Base-by-base conservation (phyloP, 2,329 filamentous ascomycete genomes). In the Alternaria sp. region DNA sequence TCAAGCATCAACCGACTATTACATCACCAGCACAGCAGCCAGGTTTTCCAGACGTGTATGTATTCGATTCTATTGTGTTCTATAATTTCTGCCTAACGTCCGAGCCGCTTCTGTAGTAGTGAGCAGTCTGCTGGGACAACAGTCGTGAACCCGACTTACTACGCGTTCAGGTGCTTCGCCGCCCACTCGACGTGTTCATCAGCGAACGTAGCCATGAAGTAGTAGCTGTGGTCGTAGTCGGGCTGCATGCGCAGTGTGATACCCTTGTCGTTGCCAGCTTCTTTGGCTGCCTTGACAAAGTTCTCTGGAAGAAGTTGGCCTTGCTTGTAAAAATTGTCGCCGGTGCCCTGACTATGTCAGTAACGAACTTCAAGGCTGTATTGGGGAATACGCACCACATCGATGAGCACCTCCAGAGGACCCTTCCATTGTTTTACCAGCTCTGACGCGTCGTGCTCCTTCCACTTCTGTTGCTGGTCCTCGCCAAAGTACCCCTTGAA, bases 141-240 rank as follows among this genome's bases (percentile, higher is more conserved):
- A 49, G 36, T 48, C 55, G 34, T 50, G 42, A 34, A n/a, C 31
- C 41, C 37, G 17, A 76, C 76, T 67, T 75, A 77, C 75, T 86
- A 87, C 73, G 80, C 82, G 70, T 86, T 82, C 55, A 97, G 81
- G 75, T 92, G 89, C 83, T 95, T 97, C 66, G 93, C 94, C 60
- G 93, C 93, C 80, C 96, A 92, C 71, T 92, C 89, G 67, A 98
- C 85, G 79, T 99, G 95, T 70, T 98, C 93, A 72, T 91, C 89
- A 41, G 90, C 86, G 77, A 99, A 99, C 14, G 88, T 88, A 34
- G 93, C 89, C 83, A 99, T 96, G 80, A 97, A 97, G 80, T 88
- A 99, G 82, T 99, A 99, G 62, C 92, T 96, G 81, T 99, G 95
- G 78, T 99, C 95, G 75, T 99, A 98, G 62, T 88, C 93, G 62